Base-by-base conservation (phyloP, 306 rosid genomes). In the Ormosia semicastrata region DNA sequence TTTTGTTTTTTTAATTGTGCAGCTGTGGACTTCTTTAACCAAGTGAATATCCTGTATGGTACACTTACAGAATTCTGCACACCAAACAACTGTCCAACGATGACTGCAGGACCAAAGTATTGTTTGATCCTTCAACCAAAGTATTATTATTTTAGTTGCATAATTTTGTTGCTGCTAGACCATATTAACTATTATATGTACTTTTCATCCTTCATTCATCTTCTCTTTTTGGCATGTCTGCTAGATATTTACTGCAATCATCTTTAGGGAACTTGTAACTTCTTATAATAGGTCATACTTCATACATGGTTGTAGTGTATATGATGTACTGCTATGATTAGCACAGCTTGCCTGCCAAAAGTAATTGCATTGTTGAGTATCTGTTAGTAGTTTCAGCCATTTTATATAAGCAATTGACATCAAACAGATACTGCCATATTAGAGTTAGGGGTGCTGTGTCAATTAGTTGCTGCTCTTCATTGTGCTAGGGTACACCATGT, bases 1-100 rank as follows among this genome's bases (percentile, higher is more conserved):
- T n/a, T n/a, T n/a, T n/a, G n/a, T 67, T n/a, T 66, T 66, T 18
- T 37, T 43, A 24, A 24, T 71, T 57, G 67, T 37, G 75, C 92
- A 94, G 97, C 97, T 37, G 98, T 92, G 46, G 98, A 94, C 76
- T 94, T 94, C 81, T 94, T 94, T 86, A 94, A 94, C 85, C 97
- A 94, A 87, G 95, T 94, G 84, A 94, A 90, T 83, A 84, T 94
- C 73, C 88, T 94, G 11, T 87, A 76, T 69, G 98, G 98, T 12
- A 94, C 98, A 24, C 92, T 94, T 15, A 94, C 98, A 2, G 98
- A 92, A 52, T 94, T 94, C 88, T 94, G 98, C 88, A 94, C 98
- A 0, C 80, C 92, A 1, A 73, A 10, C 83, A 90, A 81, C 76
- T 94, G 98, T 84, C 98, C 97, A 65, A 84, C 88, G 49, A 94